Evolutionary conservation across 2,329 filamentous ascomycete genomes (phyloP), one percentile per base, ranked within the genome.

Genomic region (Chaetomium globosum): DNA sequence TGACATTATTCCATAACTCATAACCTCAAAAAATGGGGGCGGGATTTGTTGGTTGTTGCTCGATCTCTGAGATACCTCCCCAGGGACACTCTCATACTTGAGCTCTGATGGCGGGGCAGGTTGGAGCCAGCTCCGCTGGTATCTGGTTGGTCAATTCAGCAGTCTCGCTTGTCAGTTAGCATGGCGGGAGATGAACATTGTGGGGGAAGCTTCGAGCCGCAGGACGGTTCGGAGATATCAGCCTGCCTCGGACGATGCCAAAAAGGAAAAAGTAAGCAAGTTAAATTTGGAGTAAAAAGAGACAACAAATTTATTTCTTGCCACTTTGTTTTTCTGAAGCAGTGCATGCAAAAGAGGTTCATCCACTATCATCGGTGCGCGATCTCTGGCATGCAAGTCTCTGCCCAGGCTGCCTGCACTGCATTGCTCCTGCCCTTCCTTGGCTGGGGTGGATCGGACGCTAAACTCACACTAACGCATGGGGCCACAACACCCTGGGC

Each of bases 141-240:
- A 5, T 63, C 49, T 65, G 62, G 59, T 67, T 65, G 65, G 62
- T 55, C 57, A 64, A 59, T 65, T 31, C 23, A n/a, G 2, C 46
- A 39, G 46, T 31, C 31, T 53, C 51, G 26, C 51, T 53, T 30
- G 56, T 31, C 28, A 23, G 33, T 23, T 16, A 1, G 28, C 36
- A 23, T 6, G 43, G 2, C 53, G 31, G 30, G 30, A 26, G 52
- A 55, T 36, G 30, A n/a, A 56, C n/a, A 56, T 39, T 39, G 53
- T 23, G 31, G 53, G 31, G 53, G 21, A 36, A 55, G 53, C 53
- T 19, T 36, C 53, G 9, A 21, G 26, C 53, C 53, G 16, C 13
- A 19, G 16, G 16, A 43, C 39, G 39, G 39, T 19, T 36, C 36
- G 13, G 36, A 19, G 12, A 39, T 36, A 36, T 36, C 33, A 36